Base-by-base conservation (phyloP, 2,329 filamentous ascomycete species). In the Grosmannia serpens region DNA sequence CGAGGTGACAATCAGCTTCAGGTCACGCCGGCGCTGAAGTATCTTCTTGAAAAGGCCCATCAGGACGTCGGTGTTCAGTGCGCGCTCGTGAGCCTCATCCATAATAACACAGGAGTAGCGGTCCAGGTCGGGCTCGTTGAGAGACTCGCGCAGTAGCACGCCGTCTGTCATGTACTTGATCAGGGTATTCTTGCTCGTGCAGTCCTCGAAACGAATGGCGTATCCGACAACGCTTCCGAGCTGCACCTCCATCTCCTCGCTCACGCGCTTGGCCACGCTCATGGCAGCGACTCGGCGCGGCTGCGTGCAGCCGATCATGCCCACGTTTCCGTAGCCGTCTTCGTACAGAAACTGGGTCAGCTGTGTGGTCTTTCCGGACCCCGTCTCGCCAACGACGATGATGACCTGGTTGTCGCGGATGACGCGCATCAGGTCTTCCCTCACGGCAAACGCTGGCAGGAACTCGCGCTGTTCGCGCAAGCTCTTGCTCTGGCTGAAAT, bases 91-190 rank as follows among this genome's bases (percentile, higher is more conserved):
- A 5, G 94, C 95, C 75, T 99, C 94, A 69, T 99, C 94, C 94
- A 99, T 99, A 72, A 99, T 99, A 66, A 99, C 91, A 70, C 91
- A 96, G 17, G 92, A 96, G 70, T 99, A 99, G 63, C 89, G 89
- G 71, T 97, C 94, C 52, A 99, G 78, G 70, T 99, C 92, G 8
- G 87, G 84, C 70, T 97, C 92, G 60, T 91, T 91, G 13, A 99
- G 78, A 7, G 91, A 96, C 68, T 99, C 95, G 74, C 94, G 83
- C 35, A 99, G 80, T 51, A 99, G 76, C 26, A 99, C 89, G 75
- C 94, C 94, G 67, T 99, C 95, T 0, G 94, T 99, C 91, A 99
- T 96, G 71, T 99, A 99, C 73, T 99, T 99, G 75, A 99, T 97
- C 60, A 86, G 79, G 0, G 94, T 99, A 59, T 97, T 88, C 65